Evolutionary conservation across 495 filamentous ascomycete genomes (phyloP).

Genomic region (Chaetomium fimeti): DNA sequence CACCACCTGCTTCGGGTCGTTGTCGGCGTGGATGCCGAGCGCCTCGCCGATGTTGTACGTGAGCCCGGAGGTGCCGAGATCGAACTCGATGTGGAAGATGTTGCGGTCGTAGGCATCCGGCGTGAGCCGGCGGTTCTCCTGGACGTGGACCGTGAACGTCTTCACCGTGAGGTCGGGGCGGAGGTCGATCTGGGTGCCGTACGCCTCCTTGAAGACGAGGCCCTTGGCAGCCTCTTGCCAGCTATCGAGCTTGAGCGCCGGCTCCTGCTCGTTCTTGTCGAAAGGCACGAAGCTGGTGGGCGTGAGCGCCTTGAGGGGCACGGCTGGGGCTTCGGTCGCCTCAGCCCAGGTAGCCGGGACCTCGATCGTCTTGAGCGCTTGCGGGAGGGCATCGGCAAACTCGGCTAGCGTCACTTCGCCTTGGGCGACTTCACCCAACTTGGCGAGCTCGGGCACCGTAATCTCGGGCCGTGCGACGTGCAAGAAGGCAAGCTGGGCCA

Average conservation of each 20-base stretch:
- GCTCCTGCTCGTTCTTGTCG: conserved; percentile 71
- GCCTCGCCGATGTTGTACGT: conserved; percentile 97
- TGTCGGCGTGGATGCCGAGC: conserved; percentile 94
- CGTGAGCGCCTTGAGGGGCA: conserved; percentile 58
- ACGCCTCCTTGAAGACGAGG: conserved; percentile 92
- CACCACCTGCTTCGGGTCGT: conserved; percentile 71
- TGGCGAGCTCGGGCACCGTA: conserved; percentile 48
- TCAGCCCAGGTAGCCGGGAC: conserved; percentile 77
- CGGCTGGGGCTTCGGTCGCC: conserved; percentile 53
- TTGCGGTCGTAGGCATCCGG: conserved; percentile 90
- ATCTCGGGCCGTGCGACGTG: conserved; percentile 64
- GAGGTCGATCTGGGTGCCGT: conserved; percentile 66
- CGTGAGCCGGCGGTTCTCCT: conserved; percentile 92
- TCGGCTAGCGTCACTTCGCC: conserved; percentile 55
- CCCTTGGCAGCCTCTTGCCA: conserved; percentile 84
- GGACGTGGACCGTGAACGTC: conserved; percentile 83
- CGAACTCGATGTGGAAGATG: conserved; percentile 99
- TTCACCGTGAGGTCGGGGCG: conserved; percentile 83
- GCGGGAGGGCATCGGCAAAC: conserved; percentile 64
- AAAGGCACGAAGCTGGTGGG: conserved; percentile 80
- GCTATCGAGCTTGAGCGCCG: conserved; percentile 61
- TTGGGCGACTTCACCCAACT: conserved; percentile 33
- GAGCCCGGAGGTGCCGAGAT: conserved; percentile 83
- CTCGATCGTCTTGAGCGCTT: conserved; percentile 67
- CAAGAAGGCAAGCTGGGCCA: conserved; percentile 79